phyloP scores from a whole-genome alignment of 805 yeast species.

The Saccharomycopsis vini region DNA sequence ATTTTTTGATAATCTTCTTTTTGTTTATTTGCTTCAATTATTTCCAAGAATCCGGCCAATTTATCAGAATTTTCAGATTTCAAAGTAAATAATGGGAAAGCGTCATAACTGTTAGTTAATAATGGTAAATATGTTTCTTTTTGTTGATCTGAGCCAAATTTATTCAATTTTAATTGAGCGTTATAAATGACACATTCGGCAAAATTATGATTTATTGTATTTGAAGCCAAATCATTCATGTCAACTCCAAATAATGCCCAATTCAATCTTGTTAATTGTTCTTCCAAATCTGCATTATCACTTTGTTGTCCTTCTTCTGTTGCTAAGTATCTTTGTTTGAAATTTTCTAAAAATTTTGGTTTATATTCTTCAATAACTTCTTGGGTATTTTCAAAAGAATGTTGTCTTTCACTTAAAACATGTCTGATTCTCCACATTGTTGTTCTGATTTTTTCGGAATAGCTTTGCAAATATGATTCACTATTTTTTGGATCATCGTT shows the following conservation, averaged over 20 bases:
- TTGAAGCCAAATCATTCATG: conserved; percentile 22
- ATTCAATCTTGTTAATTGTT: conserved; percentile 69
- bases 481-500: conserved; percentile 17
- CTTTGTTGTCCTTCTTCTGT: conserved; percentile 24
- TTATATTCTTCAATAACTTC: conserved; percentile 36
- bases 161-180: conserved; percentile 57
- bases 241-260: conserved; percentile 78
- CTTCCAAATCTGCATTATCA: conserved; percentile 53
- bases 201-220: conserved; percentile 41
- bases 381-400: conserved; percentile 54
- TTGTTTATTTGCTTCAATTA: conserved; percentile 7
- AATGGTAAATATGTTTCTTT: conserved; percentile 3
- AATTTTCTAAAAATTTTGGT: conserved; percentile 43
- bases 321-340: conserved; percentile 45
- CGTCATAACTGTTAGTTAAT: conserved; percentile 15
- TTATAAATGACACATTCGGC: conserved; percentile 59
- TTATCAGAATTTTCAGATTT: conserved; percentile 3
- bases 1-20: conserved; percentile 10
- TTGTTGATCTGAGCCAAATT: conserved; percentile 38
- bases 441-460: conserved; percentile 38
- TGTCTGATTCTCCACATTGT: conserved; percentile 78
- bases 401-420: conserved; percentile 79
- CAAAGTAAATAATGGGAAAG: conserved; percentile 16
- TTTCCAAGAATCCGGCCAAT: conserved; percentile 6
- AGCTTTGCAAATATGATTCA: too few relatives aligned